These are phyloP conservation scores for Lactarius sanguifluus DNA, from an alignment of 768 basidiomycete species.

Conservation along the genomic window DNA sequence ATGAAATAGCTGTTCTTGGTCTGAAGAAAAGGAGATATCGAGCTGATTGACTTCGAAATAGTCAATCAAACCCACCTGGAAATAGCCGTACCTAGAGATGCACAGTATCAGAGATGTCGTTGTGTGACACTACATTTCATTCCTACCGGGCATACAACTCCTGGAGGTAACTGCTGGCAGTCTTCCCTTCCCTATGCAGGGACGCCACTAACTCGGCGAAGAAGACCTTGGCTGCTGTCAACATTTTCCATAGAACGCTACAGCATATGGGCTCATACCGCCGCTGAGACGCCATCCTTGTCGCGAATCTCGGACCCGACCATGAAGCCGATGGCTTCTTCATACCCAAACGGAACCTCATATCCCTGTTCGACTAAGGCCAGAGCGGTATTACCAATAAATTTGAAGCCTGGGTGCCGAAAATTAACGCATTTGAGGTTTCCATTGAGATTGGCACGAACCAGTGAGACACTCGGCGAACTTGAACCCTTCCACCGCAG, in stretches of 20 bases:
- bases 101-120: conserved; percentile 14
- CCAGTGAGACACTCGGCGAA: conserved; percentile 87
- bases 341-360: conserved; percentile 75
- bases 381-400: conserved; percentile 81
- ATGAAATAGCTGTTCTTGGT: conserved; percentile 83
- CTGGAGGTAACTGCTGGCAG: conserved; percentile 57
- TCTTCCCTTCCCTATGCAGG: conserved; percentile 52
- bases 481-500: conserved; percentile 71
- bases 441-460: conserved; percentile 32
- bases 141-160: conserved; percentile 59
- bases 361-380: conserved; percentile 63
- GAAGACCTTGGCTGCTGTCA: conserved; percentile 45
- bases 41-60: background rate
- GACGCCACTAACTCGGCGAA: conserved; percentile 67
- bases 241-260: background rate
- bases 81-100: conserved; percentile 65
- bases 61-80: conserved; percentile 49
- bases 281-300: conserved; percentile 85
- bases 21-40: conserved; percentile 37
- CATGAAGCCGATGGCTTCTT: conserved; percentile 94
- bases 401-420: conserved; percentile 70
- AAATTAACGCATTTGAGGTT: conserved; percentile 22
- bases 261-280: conserved; percentile 43
- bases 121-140: background rate
- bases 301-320: conserved; percentile 76